Conservation (phyloP, 306 rosid genomes). For the Abrus pulchellus region DNA sequence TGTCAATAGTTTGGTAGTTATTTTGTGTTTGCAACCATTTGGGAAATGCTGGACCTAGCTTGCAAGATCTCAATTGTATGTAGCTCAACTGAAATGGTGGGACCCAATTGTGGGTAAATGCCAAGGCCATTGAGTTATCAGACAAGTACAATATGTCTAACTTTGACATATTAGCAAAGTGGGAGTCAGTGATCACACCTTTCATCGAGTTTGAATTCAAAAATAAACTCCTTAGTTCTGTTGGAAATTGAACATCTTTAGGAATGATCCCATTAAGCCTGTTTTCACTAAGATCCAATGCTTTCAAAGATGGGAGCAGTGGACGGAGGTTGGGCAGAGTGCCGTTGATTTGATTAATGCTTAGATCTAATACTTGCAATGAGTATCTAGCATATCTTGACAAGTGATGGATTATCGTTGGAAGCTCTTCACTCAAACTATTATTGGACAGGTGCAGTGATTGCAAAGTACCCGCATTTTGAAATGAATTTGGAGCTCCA, state of each 20-base stretch:
- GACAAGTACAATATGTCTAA: background rate
- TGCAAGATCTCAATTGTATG: slow-evolving; percentile 27
- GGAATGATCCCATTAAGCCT: background rate
- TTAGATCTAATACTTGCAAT: background rate
- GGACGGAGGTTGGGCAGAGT: background rate
- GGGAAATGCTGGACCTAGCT: slow-evolving; percentile 28
- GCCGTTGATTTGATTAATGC: background rate
- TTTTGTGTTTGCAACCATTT: slow-evolving; percentile 34
- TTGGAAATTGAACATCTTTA: background rate
- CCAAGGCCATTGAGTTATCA: background rate
- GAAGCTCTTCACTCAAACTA: background rate
- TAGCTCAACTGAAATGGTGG: slow-evolving; percentile 35
- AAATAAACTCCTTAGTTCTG: background rate
- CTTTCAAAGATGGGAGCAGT: background rate
- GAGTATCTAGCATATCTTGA: slow-evolving; percentile 23
- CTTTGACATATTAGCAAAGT: background rate
- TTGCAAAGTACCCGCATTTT: too few relatives aligned
- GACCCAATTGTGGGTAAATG: background rate
- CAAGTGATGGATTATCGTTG: background rate
- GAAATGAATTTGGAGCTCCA: too few relatives aligned
- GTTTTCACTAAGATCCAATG: background rate
- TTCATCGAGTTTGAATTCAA: background rate
- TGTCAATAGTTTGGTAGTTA: accelerated
- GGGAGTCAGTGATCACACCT: slow-evolving; percentile 17
- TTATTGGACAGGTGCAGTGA: too few relatives aligned